A percentile compares a stretch with the other conserved stretches of the same genome.
Evolutionary conservation across 2,329 filamentous ascomycete species (phyloP).

Genomic region (Fusarium luffae): DNA sequence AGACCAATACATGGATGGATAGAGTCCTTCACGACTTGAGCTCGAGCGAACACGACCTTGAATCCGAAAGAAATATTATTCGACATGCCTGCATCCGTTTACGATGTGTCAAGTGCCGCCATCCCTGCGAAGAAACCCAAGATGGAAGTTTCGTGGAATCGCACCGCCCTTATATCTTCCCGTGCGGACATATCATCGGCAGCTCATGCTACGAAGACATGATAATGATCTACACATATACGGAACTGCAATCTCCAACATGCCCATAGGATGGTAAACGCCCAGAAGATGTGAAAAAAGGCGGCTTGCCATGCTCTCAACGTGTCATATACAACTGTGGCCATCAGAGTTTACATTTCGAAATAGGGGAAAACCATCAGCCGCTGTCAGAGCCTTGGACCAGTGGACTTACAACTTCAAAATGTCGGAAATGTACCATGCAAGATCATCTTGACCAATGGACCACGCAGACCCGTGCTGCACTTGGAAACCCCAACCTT

Average conservation of each 20-base stretch:
- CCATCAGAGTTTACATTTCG: not conserved
- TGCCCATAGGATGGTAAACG: slow-evolving; percentile 36
- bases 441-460: slow-evolving; percentile 12
- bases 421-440: slow-evolving; percentile 29
- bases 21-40: not conserved
- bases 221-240: too few species aligned
- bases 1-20: slow-evolving; percentile 17
- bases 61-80: not conserved
- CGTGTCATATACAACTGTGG: slow-evolving; percentile 34
- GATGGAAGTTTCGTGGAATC: not conserved
- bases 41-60: not conserved
- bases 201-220: slow-evolving; percentile 20
- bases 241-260: not conserved
- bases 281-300: slow-evolving; percentile 9
- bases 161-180: slow-evolving; percentile 19
- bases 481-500: not conserved
- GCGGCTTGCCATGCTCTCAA: slow-evolving; percentile 15
- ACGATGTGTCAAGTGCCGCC: slow-evolving; percentile 29
- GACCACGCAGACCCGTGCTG: slow-evolving; percentile 11
- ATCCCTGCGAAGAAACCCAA: slow-evolving; percentile 15
- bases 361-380: too few species aligned
- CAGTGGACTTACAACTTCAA: not conserved
- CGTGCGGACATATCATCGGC: slow-evolving; percentile 41
- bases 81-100: slow-evolving; percentile 30
- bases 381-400: not conserved